phyloP scores from a whole-genome alignment of 2,329 filamentous ascomycete genomes.

The Alternaria ventricosa region DNA sequence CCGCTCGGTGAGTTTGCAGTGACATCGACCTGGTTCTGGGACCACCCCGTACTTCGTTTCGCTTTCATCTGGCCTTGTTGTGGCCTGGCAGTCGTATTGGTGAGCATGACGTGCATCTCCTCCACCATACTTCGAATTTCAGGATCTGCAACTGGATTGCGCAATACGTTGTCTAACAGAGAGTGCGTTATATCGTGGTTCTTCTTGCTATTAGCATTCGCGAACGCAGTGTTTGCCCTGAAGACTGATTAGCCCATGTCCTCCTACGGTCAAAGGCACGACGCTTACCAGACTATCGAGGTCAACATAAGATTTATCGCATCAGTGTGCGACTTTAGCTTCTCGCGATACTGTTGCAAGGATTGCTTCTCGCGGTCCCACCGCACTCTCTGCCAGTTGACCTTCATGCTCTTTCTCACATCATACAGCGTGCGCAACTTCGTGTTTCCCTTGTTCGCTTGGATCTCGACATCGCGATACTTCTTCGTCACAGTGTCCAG shows the following conservation, averaged over 20 bases:
- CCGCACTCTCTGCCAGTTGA: background rate
- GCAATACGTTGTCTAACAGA: background rate
- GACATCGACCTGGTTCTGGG: background rate
- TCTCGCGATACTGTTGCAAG: background rate
- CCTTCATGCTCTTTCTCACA: background rate
- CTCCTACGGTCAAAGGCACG: background rate
- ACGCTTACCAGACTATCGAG: background rate
- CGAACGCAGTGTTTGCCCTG: background rate
- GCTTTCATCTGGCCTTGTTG: background rate
- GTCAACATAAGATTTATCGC: background rate
- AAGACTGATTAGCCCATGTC: background rate
- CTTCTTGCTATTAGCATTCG: background rate
- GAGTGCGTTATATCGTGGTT: background rate
- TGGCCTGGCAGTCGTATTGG: background rate
- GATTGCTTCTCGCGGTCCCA: constrained; percentile 1
- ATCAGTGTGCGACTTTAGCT: background rate
- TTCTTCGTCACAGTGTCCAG: background rate
- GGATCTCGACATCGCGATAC: background rate
- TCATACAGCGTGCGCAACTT: background rate
- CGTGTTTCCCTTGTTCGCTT: background rate
- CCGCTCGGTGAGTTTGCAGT: background rate
- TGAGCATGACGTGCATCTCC: background rate
- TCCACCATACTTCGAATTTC: background rate
- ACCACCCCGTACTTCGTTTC: rapidly evolving
- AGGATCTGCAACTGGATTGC: background rate